Conservation (phyloP, 2,329 filamentous ascomycete species). For the Alternaria gaisen region DNA sequence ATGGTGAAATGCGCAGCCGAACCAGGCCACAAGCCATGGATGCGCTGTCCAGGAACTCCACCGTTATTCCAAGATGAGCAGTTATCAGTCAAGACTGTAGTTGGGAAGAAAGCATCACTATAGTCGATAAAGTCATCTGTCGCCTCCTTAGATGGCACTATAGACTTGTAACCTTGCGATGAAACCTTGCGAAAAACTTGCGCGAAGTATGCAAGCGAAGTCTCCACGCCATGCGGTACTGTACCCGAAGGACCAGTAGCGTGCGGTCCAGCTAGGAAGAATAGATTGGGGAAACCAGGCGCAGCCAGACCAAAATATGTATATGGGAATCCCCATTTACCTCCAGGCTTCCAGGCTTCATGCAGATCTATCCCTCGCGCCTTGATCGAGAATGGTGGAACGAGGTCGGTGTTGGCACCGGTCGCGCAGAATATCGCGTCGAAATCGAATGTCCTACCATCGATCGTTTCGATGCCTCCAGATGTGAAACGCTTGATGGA, state of each 20-base stretch:
- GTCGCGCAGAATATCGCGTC: constrained; percentile 69
- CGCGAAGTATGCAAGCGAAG: constrained; percentile 70
- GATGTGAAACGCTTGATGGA: constrained; percentile 52
- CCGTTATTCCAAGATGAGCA: constrained; percentile 80
- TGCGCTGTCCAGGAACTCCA: constrained; percentile 63
- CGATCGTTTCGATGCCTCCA: constrained; percentile 50
- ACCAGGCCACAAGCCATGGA: constrained; percentile 76
- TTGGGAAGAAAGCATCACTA: constrained; percentile 59
- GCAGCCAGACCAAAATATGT: constrained; percentile 72
- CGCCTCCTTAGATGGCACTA: constrained; percentile 65
- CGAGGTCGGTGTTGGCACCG: constrained; percentile 64
- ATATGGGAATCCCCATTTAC: constrained; percentile 69
- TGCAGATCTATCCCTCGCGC: constrained; percentile 64
- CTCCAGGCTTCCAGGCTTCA: constrained; percentile 65
- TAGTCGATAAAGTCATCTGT: constrained; percentile 72
- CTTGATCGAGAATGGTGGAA: constrained; percentile 68
- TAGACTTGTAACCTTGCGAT: constrained; percentile 70
- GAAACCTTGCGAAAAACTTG: constrained; percentile 73
- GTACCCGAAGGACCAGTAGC: constrained; percentile 64
- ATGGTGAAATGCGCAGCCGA: constrained; percentile 70
- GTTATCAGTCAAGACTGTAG: constrained; percentile 65
- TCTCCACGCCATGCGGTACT: constrained; percentile 73
- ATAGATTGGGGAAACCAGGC: constrained; percentile 72
- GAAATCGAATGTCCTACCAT: constrained; percentile 51
- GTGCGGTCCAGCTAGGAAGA: constrained; percentile 66